Percentiles rank a stretch among this genome's conserved stretches.
Evolutionary conservation across 352 stramenopile genomes (phyloP).

Genomic region (Achlya hypogyna): DNA sequence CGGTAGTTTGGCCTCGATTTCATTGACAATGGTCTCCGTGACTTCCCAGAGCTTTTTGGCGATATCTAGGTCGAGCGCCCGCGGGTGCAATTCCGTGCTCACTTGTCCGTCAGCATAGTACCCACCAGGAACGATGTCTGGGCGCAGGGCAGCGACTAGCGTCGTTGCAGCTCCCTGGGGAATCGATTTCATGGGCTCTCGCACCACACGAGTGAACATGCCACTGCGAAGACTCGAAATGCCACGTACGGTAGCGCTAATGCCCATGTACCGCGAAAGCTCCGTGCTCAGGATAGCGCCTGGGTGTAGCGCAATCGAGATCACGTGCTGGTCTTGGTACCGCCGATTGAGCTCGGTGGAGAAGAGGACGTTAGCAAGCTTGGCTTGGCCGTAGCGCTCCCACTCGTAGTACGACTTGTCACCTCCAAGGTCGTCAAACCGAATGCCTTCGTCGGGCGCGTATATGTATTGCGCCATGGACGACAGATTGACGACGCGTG

Average conservation of each 20-base stretch:
- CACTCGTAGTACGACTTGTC: constrained; percentile 23
- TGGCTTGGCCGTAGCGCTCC: background rate
- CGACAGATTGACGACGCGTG: background rate
- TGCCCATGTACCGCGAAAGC: constrained; percentile 32
- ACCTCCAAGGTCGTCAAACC: background rate
- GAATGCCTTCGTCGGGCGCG: background rate
- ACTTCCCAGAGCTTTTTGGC: constrained; percentile 32
- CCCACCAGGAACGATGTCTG: background rate
- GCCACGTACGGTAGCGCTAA: background rate
- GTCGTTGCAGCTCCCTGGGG: background rate
- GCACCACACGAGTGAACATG: background rate
- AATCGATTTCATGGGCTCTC: background rate
- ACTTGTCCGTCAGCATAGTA: background rate
- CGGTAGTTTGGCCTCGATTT: background rate
- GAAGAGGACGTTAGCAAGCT: constrained; percentile 30
- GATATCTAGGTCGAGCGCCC: background rate
- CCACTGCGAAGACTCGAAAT: background rate
- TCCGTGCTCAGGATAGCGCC: constrained; percentile 63
- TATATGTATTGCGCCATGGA: background rate
- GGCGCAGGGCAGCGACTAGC: background rate
- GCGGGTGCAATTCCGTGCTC: background rate
- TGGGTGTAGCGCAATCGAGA: constrained; percentile 75
- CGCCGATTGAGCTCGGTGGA: background rate
- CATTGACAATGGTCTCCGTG: constrained; percentile 26
- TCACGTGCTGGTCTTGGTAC: constrained; percentile 21